Conservation (phyloP, 257 asterid species). For the Capsicum chinense region DNA sequence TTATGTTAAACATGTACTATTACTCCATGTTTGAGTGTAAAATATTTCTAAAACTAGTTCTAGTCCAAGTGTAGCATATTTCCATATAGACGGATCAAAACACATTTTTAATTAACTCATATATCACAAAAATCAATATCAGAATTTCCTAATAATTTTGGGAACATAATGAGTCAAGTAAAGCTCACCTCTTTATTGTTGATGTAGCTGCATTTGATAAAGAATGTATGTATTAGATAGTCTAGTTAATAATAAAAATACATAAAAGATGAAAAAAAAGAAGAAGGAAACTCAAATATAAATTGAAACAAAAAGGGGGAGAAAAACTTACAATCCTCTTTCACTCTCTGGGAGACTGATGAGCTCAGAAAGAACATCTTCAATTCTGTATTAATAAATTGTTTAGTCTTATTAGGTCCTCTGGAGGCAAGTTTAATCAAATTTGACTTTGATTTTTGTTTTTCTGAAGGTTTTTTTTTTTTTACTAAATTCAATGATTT, state of each 20-base stretch:
- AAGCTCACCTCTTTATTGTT: conserved; percentile 14
- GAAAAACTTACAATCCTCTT: conserved; percentile 23
- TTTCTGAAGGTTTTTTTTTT: background rate
- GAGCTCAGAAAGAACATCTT: conserved; percentile 18
- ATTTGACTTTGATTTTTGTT: background rate
- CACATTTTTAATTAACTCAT: background rate
- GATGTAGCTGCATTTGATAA: conserved; percentile 8
- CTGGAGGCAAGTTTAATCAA: background rate
- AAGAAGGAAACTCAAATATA: background rate
- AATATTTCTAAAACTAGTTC: background rate
- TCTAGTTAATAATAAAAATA: background rate
- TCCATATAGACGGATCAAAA: background rate
- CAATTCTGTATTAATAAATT: background rate
- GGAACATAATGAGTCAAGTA: background rate
- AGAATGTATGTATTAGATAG: background rate
- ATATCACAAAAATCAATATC: background rate
- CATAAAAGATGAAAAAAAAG: background rate
- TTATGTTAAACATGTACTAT: background rate
- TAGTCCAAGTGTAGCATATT: background rate
- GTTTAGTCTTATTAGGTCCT: background rate
- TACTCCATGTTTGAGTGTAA: background rate
- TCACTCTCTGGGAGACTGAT: conserved; percentile 11
- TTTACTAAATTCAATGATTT: background rate
- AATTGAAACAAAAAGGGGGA: background rate
- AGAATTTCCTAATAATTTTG: background rate